These are phyloP conservation scores for Epichloe sp. DNA, from an alignment of 2,329 filamentous ascomycete species.

Conservation along the genomic window DNA sequence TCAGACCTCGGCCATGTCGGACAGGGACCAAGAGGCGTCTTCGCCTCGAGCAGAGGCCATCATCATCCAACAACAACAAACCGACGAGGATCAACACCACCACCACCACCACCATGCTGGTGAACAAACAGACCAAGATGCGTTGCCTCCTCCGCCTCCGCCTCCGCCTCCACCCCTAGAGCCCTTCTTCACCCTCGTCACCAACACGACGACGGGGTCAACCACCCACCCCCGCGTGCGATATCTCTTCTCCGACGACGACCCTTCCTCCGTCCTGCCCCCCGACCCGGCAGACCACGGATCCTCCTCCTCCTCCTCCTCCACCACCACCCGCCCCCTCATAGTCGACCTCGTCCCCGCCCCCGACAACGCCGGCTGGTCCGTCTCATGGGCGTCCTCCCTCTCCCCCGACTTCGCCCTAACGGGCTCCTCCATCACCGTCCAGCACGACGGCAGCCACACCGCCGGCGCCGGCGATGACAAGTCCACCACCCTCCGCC, in stretches of 20 bases:
- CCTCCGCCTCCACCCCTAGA: constrained; percentile 36
- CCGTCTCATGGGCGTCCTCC: constrained; percentile 56
- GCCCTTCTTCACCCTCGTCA: constrained; percentile 76
- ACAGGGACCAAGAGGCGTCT: not conserved
- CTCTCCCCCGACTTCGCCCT: constrained; percentile 62
- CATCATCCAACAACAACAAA: not conserved
- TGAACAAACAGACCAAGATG: not conserved
- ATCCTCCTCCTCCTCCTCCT: constrained; percentile 11
- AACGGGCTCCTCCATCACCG: constrained; percentile 29
- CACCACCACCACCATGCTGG: not conserved
- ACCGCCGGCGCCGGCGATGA: constrained; percentile 11
- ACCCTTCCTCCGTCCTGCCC: constrained; percentile 61
- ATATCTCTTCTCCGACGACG: constrained; percentile 90
- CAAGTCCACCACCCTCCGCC: constrained; percentile 18
- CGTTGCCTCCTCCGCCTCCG: not conserved
- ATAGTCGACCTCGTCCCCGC: constrained; percentile 40
- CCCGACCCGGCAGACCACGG: constrained; percentile 32
- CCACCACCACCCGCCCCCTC: constrained; percentile 31
- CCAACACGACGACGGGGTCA: constrained; percentile 58
- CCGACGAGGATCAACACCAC: not conserved
- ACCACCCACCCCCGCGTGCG: constrained; percentile 77
- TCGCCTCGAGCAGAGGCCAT: not conserved
- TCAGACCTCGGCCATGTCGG: not conserved
- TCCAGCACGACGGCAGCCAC: constrained; percentile 24
- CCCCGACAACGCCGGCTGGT: constrained; percentile 28